Evolutionary conservation across 208 protist species (phyloP).

Genomic region (Wallacemonas sp.): DNA sequence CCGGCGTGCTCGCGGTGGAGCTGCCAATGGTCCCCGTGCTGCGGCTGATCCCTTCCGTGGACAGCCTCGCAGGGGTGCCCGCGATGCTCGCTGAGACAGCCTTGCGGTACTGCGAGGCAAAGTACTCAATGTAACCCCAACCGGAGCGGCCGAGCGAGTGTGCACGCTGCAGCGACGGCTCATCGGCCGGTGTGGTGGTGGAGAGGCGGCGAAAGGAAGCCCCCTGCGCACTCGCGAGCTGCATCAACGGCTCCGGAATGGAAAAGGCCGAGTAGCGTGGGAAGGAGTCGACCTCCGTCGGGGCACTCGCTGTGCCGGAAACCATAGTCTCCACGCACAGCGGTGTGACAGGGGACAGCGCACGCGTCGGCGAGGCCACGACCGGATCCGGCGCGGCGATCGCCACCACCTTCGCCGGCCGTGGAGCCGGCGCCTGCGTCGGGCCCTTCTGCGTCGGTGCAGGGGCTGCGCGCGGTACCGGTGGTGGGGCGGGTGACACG

Average conservation of each 20-base stretch:
- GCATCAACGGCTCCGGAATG: neutral
- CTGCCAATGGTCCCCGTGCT: no score
- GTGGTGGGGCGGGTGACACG: no score
- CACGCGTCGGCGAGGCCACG: neutral
- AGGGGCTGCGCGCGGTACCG: no score
- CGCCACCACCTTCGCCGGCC: no score
- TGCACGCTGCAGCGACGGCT: neutral
- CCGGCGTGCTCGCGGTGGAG: no score
- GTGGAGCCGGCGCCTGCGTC: no score
- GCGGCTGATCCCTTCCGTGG: no score
- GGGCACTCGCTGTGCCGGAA: neutral
- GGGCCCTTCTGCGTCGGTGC: no score
- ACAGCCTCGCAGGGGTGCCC: no score
- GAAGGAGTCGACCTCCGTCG: neutral
- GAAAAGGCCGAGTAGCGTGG: neutral
- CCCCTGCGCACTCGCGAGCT: neutral
- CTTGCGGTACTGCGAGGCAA: neutral
- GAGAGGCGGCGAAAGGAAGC: neutral
- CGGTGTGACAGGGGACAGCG: neutral
- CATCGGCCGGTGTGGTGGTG: no score
- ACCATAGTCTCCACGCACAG: neutral
- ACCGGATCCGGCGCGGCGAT: no score
- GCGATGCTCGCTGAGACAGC: neutral
- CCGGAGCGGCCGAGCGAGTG: neutral
- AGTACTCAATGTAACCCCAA: neutral